Evolutionary conservation across 352 stramenopile genomes (phyloP).

Genomic region (Phytophthora quininea): DNA sequence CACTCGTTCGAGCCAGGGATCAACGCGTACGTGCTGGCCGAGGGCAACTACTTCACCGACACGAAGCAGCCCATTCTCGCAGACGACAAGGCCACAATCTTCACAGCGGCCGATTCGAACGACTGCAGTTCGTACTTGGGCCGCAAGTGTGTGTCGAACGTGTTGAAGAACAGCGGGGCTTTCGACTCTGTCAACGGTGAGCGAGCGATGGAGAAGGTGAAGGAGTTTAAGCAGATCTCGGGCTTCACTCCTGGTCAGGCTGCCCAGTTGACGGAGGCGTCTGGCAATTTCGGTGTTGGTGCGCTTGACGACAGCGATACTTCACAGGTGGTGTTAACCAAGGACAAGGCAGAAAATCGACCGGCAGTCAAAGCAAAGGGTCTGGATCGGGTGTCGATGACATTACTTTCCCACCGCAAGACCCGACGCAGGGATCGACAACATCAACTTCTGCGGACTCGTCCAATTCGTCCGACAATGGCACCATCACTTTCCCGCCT

Average conservation of each 20-base stretch:
- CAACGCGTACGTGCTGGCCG: constrained; percentile 24
- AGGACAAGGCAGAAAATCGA: not conserved
- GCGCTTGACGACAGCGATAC: not conserved
- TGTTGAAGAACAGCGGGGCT: not conserved
- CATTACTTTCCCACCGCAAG: no score
- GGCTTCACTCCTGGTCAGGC: constrained; percentile 2
- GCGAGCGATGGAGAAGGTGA: not conserved
- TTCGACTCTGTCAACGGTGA: constrained; percentile 5
- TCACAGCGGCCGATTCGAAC: not conserved
- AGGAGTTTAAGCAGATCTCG: constrained; percentile 9
- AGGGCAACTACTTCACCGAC: constrained; percentile 40
- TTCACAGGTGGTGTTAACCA: not conserved
- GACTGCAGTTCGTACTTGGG: not conserved
- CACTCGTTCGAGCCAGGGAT: constrained; percentile 24
- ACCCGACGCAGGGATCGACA: no score
- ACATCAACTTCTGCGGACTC: no score
- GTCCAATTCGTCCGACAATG: no score
- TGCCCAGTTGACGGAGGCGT: not conserved
- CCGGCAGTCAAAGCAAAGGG: not conserved
- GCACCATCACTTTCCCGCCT: no score
- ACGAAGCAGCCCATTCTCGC: not conserved
- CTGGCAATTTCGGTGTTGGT: constrained; percentile 7
- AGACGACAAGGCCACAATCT: not conserved
- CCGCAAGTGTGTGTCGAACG: not conserved
- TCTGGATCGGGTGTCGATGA: no score